Evolutionary conservation across 257 asterid species (phyloP), one percentile per base, ranked within the genome.

Genomic region (Gentiana macrophylla): DNA sequence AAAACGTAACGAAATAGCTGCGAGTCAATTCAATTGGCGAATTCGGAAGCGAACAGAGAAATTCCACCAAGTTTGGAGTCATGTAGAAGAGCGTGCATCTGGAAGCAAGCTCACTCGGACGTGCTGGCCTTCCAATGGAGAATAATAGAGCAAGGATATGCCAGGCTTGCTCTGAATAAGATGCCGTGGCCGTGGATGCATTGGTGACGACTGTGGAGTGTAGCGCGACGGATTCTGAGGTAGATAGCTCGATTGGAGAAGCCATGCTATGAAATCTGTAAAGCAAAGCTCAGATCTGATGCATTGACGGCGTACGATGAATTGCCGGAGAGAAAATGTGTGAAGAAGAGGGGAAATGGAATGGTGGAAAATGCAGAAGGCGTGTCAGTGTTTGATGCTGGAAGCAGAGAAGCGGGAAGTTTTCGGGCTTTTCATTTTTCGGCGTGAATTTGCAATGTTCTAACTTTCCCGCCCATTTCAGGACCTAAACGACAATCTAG

Each of bases 41-140:
- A 67, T 76, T 49, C 1, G 82, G 91, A 60, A 85, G 71, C 9
- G 72, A 73, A 71, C 94, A 89, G 37, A 89, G 82, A 56, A 67
- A 78, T 35, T 62, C 72, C n/a, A 89, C 59, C 57, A 63, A 65
- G 12, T 73, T 70, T 6, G 86, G 82, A 38, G 80, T 57, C 37
- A 64, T 46, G 58, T 41, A 5, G 53, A 67, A 74, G 48, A 66
- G 62, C 10, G 62, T 59, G 70, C 72, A 74, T 41, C 44, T 67
- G 36, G 71, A 59, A 0, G 86, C 74, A 12, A 89, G 75, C 47
- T 89, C 94, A 12, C 66, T 32, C 0, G 79, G 75, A 33, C 12
- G 67, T 44, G 63, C 72, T 12, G 92, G 94, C 38, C 78, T 67
- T 35, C 86, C 74, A 50, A 57, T 57, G 35, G 75, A 45, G 59